Conservation (phyloP, 352 stramenopile genomes). For the Phytophthora uliginosa region DNA sequence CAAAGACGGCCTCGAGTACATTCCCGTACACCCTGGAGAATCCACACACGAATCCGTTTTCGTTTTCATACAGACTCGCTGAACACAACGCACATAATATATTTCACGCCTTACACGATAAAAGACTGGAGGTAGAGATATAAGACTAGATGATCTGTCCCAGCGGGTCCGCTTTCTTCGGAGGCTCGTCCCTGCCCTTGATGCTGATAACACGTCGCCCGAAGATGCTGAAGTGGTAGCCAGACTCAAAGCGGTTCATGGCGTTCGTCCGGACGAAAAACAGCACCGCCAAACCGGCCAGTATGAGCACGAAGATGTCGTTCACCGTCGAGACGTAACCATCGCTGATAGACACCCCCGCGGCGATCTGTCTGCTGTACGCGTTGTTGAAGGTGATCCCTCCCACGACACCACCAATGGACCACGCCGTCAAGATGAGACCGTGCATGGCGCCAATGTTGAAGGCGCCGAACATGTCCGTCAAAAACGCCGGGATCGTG, state of each 20-base stretch:
- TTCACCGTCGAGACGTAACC: slow-evolving; percentile 80
- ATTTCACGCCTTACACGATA: not conserved
- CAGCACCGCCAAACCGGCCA: slow-evolving; percentile 54
- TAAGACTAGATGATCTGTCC: slow-evolving; percentile 27
- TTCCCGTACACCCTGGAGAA: too few species aligned
- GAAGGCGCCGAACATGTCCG: slow-evolving; percentile 87
- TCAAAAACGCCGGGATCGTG: slow-evolving; percentile 82
- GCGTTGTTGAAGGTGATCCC: slow-evolving; percentile 76
- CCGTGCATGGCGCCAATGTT: slow-evolving; percentile 90
- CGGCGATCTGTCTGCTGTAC: slow-evolving; percentile 50
- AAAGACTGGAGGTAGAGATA: not conserved
- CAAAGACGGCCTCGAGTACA: too few species aligned
- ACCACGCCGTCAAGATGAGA: slow-evolving; percentile 86
- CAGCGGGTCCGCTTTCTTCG: slow-evolving; percentile 34
- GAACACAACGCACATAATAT: not conserved
- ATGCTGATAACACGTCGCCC: slow-evolving; percentile 67
- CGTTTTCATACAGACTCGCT: too few species aligned
- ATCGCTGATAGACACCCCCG: slow-evolving; percentile 47
- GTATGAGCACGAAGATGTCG: slow-evolving; percentile 72
- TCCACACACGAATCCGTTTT: too few species aligned
- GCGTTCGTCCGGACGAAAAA: slow-evolving; percentile 76
- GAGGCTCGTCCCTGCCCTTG: slow-evolving; percentile 51
- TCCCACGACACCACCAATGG: slow-evolving; percentile 76
- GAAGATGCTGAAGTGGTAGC: slow-evolving; percentile 77
- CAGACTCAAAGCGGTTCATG: slow-evolving; percentile 71